phyloP scores from a whole-genome alignment of 2,329 filamentous ascomycete genomes.

The Sarocladiaceae sp. region DNA sequence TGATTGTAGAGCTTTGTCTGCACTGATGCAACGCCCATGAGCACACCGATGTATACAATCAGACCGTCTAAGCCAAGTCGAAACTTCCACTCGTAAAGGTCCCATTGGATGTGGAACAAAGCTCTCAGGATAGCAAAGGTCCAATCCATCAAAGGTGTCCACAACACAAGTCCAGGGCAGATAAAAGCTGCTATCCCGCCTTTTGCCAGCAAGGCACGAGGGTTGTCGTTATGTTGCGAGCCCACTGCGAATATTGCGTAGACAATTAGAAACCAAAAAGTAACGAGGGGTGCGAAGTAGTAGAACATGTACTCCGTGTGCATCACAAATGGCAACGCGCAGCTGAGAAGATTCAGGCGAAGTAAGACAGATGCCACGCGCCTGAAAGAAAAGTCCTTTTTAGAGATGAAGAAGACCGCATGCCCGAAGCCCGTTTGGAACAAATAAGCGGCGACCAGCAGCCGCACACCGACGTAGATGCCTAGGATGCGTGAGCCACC shows the following conservation, averaged over 20 bases:
- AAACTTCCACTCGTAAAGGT: slow-evolving; percentile 42
- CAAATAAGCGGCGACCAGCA: slow-evolving; percentile 51
- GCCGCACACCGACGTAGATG: slow-evolving; percentile 48
- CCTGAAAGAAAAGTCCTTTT: slow-evolving; percentile 48
- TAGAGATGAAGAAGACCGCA: slow-evolving; percentile 50
- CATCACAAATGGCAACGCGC: slow-evolving; percentile 48
- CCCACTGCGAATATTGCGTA: slow-evolving; percentile 43
- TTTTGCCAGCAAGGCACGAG: slow-evolving; percentile 38
- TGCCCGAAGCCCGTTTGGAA: slow-evolving; percentile 60
- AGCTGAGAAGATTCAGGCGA: slow-evolving; percentile 50
- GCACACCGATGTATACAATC: slow-evolving; percentile 50
- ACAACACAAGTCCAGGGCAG: slow-evolving; percentile 27
- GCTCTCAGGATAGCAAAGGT: slow-evolving; percentile 23
- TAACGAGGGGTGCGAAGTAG: slow-evolving; percentile 52
- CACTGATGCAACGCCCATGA: slow-evolving; percentile 24
- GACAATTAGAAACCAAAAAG: slow-evolving; percentile 57
- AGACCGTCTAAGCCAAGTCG: slow-evolving; percentile 46
- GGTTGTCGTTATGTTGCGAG: slow-evolving; percentile 33
- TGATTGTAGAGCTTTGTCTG: slow-evolving; percentile 16
- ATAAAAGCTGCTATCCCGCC: slow-evolving; percentile 36
- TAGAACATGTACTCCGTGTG: slow-evolving; percentile 45
- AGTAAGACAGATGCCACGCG: slow-evolving; percentile 47
- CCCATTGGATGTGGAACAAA: slow-evolving; percentile 42
- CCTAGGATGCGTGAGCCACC: slow-evolving; percentile 41
- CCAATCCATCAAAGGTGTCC: slow-evolving; percentile 23